phyloP scores from a whole-genome alignment of 108 stramenopile species.

The Nitzschia sp. region DNA sequence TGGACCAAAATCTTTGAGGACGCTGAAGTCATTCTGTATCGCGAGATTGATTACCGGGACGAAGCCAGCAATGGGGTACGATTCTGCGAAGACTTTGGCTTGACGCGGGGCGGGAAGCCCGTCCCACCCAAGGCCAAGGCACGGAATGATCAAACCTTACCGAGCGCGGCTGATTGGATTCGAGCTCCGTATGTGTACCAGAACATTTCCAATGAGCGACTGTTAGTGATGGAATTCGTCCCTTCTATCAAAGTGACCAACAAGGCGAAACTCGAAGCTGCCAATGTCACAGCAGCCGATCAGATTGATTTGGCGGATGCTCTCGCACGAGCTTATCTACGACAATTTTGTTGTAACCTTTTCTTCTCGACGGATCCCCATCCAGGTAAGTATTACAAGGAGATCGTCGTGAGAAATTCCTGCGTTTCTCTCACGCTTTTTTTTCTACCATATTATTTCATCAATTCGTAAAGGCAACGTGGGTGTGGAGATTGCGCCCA shows the following conservation, averaged over 20 bases:
- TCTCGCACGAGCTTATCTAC: slow-evolving; percentile 74
- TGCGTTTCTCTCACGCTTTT: background rate
- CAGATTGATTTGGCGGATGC: slow-evolving; percentile 70
- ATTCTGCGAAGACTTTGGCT: slow-evolving; percentile 86
- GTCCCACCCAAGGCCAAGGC: slow-evolving; percentile 42
- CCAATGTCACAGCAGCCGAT: slow-evolving; percentile 65
- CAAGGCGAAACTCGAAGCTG: slow-evolving; percentile 54
- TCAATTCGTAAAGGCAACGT: slow-evolving; percentile 68
- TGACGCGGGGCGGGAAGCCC: slow-evolving; percentile 69
- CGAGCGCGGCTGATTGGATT: slow-evolving; percentile 81
- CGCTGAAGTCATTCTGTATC: slow-evolving; percentile 88
- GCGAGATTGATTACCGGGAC: slow-evolving; percentile 95
- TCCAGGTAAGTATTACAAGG: slow-evolving; percentile 35
- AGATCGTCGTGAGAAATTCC: background rate
- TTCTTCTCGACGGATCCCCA: slow-evolving; percentile 85
- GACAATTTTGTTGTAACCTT: slow-evolving; percentile 76
- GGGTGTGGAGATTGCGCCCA: slow-evolving; percentile 60
- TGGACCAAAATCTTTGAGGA: slow-evolving; percentile 87
- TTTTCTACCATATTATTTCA: background rate
- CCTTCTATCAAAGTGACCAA: slow-evolving; percentile 81
- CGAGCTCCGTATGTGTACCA: slow-evolving; percentile 67
- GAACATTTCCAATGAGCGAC: slow-evolving; percentile 64
- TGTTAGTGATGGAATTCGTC: slow-evolving; percentile 86
- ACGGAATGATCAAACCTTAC: slow-evolving; percentile 59
- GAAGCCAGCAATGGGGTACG: slow-evolving; percentile 89